Percentiles rank a stretch among this genome's conserved stretches.
Conservation (phyloP, 2,329 filamentous ascomycete genomes). For the Pseudodiploospora longispora region DNA sequence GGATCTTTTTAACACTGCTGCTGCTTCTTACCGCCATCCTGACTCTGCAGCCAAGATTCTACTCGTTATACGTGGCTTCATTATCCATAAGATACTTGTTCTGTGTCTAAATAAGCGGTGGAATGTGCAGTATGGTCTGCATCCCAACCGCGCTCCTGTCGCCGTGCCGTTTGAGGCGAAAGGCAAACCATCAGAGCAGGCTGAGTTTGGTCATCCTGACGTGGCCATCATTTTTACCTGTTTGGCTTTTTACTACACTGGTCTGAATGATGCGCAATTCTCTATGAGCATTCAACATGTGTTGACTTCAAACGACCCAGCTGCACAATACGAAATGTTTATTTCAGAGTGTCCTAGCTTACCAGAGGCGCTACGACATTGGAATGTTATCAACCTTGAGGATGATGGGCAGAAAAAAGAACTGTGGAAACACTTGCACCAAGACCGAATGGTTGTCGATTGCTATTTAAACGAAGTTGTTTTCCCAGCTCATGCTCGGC, state of each 20-base stretch:
- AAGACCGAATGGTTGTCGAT: conserved; percentile 44
- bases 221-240: conserved; percentile 58
- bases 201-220: conserved; percentile 62
- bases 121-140: conserved; percentile 58
- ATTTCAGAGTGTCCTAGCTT: conserved; percentile 29
- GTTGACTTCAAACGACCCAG: conserved; percentile 44
- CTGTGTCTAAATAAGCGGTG: conserved; percentile 55
- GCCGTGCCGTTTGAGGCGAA: conserved; percentile 39
- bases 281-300: conserved; percentile 41
- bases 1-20: background rate
- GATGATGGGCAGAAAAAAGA: conserved; percentile 42
- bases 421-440: conserved; percentile 43
- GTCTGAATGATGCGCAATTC: conserved; percentile 42
- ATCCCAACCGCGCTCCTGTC: conserved; percentile 46
- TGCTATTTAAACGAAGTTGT: conserved; percentile 57
- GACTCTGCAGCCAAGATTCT: conserved; percentile 1
- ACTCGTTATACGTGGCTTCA: conserved; percentile 2
- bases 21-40: background rate
- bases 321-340: conserved; percentile 47
- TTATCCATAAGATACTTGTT: conserved; percentile 37
- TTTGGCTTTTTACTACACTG: conserved; percentile 59
- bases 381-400: conserved; percentile 51
- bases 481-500: conserved; percentile 56
- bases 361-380: conserved; percentile 39
- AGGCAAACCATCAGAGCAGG: conserved; percentile 51